A percentile compares a stretch with the other conserved stretches of the same genome.
Conservation (phyloP, 495 filamentous ascomycete genomes). For the Penicillium bialowiezense region DNA sequence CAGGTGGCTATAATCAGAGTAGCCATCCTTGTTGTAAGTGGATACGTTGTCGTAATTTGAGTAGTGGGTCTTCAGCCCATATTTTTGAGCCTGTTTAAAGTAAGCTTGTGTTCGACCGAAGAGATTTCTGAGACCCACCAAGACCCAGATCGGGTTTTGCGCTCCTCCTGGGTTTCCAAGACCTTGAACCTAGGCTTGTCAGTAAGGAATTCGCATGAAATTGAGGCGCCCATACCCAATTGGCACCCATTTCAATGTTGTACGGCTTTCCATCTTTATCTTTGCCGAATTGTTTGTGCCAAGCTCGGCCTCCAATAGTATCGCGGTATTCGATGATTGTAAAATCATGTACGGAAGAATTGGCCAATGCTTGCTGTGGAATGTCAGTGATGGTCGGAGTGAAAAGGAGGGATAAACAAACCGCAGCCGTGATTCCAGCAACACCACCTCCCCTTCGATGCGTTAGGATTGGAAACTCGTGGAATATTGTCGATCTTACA, state of each 20-base stretch:
- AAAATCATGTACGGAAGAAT: constrained; percentile 65
- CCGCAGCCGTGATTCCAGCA: constrained; percentile 69
- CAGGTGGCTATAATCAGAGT: constrained; percentile 47
- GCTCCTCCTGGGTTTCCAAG: constrained; percentile 53
- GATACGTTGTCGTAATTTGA: constrained; percentile 60
- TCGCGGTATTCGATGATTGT: constrained; percentile 66
- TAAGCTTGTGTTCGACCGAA: background rate
- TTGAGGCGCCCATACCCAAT: constrained; percentile 50
- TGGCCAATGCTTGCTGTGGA: constrained; percentile 58
- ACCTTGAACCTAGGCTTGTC: constrained; percentile 54
- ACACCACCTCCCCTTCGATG: constrained; percentile 39
- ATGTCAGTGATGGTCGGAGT: background rate
- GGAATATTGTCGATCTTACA: constrained; percentile 19
- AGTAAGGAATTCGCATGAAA: background rate
- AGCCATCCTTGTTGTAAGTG: constrained; percentile 58
- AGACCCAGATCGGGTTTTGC: constrained; percentile 68
- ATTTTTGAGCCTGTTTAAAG: constrained; percentile 53
- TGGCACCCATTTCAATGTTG: constrained; percentile 64
- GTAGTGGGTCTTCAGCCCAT: constrained; percentile 57
- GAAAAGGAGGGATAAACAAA: constrained; percentile 20
- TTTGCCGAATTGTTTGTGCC: constrained; percentile 57
- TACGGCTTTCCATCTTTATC: constrained; percentile 52
- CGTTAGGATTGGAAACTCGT: constrained; percentile 4
- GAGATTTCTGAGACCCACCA: constrained; percentile 37
- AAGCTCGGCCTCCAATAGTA: constrained; percentile 60